Base-by-base conservation (phyloP, 345 rosid species). In the Murraya paniculata region DNA sequence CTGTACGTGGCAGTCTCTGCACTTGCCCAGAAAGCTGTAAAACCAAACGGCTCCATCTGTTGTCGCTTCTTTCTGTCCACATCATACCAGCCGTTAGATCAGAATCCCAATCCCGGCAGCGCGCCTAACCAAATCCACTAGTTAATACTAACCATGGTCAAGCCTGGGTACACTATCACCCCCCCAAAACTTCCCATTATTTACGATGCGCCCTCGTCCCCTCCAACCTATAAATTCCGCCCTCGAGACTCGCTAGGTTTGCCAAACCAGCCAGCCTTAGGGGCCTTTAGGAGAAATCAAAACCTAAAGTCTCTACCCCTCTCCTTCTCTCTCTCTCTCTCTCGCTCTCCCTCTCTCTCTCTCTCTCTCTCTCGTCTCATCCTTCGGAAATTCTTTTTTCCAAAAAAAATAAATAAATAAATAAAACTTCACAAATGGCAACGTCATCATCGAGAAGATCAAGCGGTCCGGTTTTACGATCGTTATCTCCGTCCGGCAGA, bases 201-300 rank as follows among this genome's bases (percentile, higher is more conserved):
- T 82, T 82, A 74, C 88, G 9, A 60, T 9, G 18, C 55, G 30
- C 83, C 91, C 86, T 61, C 57, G 0, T 1, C 39, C 39, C 8
- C 25, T 39, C 39, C 0, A 31, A 77, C 24, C 91, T 90, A 89
- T 89, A 89, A 87, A 90, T 85, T 22, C 30, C n/a, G 58, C 86
- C 76, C 61, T 86, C 19, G 89, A 88, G 80, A 92, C 83, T 62
- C 87, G 86, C 79, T 71, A 89, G 92, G 98, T 94, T 94, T 94
- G 95, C 93, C 87, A 71, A 92, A 91, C 88, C 83, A 82, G 71
- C 82, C 4, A 67, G 79, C 89, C 90, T 57, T 59, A 55, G 87
- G 81, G 88, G 79, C 81, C 86, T 21, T 4, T 31, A 6, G 78
- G 73, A 70, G 74, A 74, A 33, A 56, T 53, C 57, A 18, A 56